Evolutionary conservation across 495 filamentous ascomycete genomes (phyloP).

Genomic region (Cladorrhinum samala): DNA sequence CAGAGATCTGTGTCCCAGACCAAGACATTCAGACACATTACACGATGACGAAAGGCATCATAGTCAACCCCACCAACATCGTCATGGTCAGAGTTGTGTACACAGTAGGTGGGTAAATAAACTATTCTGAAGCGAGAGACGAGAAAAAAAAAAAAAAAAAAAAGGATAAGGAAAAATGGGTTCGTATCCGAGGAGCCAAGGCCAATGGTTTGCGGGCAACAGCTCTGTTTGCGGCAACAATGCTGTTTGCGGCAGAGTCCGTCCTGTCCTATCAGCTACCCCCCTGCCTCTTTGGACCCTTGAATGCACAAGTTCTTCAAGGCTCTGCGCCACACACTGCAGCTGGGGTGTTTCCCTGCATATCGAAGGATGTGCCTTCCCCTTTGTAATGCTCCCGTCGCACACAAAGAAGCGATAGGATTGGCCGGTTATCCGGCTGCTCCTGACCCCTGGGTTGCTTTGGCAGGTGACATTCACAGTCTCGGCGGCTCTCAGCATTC

Average conservation of each 20-base stretch:
- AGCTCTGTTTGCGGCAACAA: background rate
- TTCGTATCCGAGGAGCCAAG: background rate
- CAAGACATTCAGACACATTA: too few species aligned
- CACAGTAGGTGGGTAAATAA: too few species aligned
- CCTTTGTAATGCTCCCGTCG: background rate
- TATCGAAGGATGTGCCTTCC: background rate
- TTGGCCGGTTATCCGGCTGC: background rate
- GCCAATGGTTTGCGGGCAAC: background rate
- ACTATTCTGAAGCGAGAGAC: too few species aligned
- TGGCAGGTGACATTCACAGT: constrained; percentile 11
- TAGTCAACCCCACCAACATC: too few species aligned
- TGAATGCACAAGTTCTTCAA: background rate
- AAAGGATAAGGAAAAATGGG: too few species aligned
- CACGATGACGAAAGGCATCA: too few species aligned
- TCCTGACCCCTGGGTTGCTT: background rate
- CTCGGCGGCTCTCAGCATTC: constrained; percentile 1
- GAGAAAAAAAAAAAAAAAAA: too few species aligned
- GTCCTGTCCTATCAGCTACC: too few species aligned
- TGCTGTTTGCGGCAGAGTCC: too few species aligned
- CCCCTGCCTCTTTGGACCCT: background rate
- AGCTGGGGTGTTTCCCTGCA: background rate
- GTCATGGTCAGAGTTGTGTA: too few species aligned
- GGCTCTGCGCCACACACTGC: background rate
- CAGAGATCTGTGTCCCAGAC: background rate
- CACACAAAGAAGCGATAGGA: background rate